Evolutionary conservation across 2,329 filamentous ascomycete species (phyloP).

Genomic region (Botryosphaeria agaves): DNA sequence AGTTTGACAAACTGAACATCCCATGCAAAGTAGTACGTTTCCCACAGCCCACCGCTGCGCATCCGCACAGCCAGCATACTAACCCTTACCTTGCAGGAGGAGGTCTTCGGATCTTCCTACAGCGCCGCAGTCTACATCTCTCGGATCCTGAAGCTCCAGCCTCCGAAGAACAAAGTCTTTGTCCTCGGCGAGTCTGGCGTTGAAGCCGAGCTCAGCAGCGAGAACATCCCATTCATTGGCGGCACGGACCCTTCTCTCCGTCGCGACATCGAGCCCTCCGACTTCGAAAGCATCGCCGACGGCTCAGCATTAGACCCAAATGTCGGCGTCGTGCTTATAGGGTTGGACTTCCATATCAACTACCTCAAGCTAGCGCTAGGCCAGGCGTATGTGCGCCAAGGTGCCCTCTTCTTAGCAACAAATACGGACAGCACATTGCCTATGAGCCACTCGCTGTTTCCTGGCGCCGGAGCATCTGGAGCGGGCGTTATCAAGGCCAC

Average conservation of each 20-base stretch:
- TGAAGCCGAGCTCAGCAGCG: constrained; percentile 68
- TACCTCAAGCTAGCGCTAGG: constrained; percentile 81
- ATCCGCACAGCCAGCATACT: not conserved
- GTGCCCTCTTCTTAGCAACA: constrained; percentile 79
- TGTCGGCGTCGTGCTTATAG: constrained; percentile 76
- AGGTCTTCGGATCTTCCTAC: constrained; percentile 93
- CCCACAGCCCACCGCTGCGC: not conserved
- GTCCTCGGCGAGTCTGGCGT: constrained; percentile 84
- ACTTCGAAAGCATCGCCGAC: constrained; percentile 59
- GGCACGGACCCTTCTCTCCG: constrained; percentile 68
- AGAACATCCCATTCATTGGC: constrained; percentile 65
- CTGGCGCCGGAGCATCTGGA: constrained; percentile 72
- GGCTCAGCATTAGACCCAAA: constrained; percentile 67
- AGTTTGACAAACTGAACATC: constrained; percentile 68
- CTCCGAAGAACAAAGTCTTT: constrained; percentile 80
- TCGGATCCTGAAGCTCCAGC: constrained; percentile 65
- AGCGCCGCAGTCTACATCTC: constrained; percentile 91
- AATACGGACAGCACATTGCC: constrained; percentile 87
- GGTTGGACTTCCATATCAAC: constrained; percentile 87
- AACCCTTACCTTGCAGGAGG: constrained; percentile 37
- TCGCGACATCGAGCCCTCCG: constrained; percentile 61
- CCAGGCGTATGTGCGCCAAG: constrained; percentile 68
- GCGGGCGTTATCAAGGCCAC: constrained; percentile 52
- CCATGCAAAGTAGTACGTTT: constrained; percentile 42
- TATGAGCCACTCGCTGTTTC: constrained; percentile 66